These are phyloP conservation scores for Papiliotrema fonsecae DNA, from an alignment of 1,284 basidiomycete genomes.

Conservation along the genomic window DNA sequence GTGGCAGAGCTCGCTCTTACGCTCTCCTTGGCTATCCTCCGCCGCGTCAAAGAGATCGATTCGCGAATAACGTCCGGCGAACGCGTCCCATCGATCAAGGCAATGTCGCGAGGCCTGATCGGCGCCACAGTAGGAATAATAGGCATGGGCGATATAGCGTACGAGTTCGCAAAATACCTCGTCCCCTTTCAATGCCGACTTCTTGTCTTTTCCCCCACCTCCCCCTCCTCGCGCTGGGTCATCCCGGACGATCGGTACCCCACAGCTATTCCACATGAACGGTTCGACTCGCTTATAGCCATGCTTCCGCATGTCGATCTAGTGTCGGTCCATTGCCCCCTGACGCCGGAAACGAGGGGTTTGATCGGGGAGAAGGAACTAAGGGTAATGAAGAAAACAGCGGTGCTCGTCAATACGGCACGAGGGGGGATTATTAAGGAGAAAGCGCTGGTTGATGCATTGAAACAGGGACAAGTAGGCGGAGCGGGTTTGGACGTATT, in stretches of 20 bases:
- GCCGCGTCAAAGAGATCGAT: constrained; percentile 56
- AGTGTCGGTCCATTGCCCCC: constrained; percentile 52
- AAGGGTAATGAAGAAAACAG: constrained; percentile 39
- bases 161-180: constrained; percentile 40
- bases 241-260: constrained; percentile 15
- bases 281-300: constrained; percentile 38
- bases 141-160: constrained; percentile 50
- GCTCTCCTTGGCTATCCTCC: constrained; percentile 54
- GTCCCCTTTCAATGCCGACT: constrained; percentile 39
- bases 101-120: constrained; percentile 45
- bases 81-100: constrained; percentile 53
- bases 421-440: constrained; percentile 52
- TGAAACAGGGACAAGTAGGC: constrained; percentile 45
- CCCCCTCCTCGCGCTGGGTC: constrained; percentile 36
- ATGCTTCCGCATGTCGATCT: constrained; percentile 48
- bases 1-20: constrained; percentile 55
- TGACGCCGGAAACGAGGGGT: constrained; percentile 45
- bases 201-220: constrained; percentile 48
- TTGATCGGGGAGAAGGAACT: constrained; percentile 47
- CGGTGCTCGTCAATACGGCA: constrained; percentile 51
- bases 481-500: constrained; percentile 55
- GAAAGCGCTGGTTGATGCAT: constrained; percentile 47
- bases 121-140: constrained; percentile 46
- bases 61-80: constrained; percentile 56
- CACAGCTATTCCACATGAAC: constrained; percentile 51